phyloP scores from a whole-genome alignment of 805 yeast genomes.

The Vanderwaltozyma verrucispora region DNA sequence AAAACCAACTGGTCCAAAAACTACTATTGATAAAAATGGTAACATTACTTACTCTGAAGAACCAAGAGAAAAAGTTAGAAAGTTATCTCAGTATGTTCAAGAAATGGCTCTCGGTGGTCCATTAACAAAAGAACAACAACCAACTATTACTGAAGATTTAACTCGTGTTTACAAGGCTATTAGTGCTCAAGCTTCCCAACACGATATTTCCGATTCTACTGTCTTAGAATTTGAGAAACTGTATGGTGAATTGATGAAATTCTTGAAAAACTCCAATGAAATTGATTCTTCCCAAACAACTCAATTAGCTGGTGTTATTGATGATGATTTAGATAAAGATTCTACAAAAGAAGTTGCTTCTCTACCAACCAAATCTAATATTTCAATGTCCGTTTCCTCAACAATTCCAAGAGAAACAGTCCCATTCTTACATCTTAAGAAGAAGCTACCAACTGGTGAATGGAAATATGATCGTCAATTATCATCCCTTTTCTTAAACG shows the following conservation, averaged over 20 bases:
- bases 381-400: conserved; percentile 63
- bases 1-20: conserved; percentile 91
- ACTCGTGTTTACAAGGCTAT: conserved; percentile 74
- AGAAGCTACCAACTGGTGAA: conserved; percentile 54
- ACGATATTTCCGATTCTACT: conserved; percentile 43
- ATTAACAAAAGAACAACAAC: conserved; percentile 56
- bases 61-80: conserved; percentile 83
- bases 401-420: conserved; percentile 72
- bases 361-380: conserved; percentile 60
- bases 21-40: conserved; percentile 81
- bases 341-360: conserved; percentile 77
- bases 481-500: conserved; percentile 74
- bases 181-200: conserved; percentile 49
- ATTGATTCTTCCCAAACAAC: conserved; percentile 59
- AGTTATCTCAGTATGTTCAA: conserved; percentile 87
- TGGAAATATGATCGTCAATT: conserved; percentile 81
- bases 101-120: conserved; percentile 96
- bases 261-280: conserved; percentile 59
- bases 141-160: conserved; percentile 77
- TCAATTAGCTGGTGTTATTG: conserved; percentile 40
- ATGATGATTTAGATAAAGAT: conserved; percentile 39
- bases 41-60: conserved; percentile 75
- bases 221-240: conserved; percentile 61
- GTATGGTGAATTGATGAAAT: conserved; percentile 59
- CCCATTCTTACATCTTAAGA: conserved; percentile 90